These are phyloP conservation scores for Antrodiella citrinella DNA, from an alignment of 768 basidiomycete species.

Conservation along the genomic window DNA sequence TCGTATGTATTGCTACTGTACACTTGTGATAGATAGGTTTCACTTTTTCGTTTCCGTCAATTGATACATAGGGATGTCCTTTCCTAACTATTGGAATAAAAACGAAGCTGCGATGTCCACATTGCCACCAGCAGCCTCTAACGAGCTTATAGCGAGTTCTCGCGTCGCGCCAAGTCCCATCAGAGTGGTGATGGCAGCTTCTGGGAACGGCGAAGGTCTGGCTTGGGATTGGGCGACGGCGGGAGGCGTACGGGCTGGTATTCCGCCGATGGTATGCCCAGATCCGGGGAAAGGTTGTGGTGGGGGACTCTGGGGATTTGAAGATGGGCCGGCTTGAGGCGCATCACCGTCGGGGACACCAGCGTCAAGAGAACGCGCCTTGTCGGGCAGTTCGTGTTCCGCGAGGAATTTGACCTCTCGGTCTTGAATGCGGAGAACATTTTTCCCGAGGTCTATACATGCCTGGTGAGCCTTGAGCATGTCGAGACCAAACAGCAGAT, in stretches of 20 bases:
- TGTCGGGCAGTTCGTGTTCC: slow-evolving; percentile 91
- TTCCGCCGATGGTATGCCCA: slow-evolving; percentile 50
- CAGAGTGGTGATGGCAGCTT: slow-evolving; percentile 53
- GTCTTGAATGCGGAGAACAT: slow-evolving; percentile 86
- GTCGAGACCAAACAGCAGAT: slow-evolving; percentile 96
- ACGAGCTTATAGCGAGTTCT: slow-evolving; percentile 66
- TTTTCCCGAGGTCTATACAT: slow-evolving; percentile 87
- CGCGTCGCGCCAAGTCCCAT: slow-evolving; percentile 72
- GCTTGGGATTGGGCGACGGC: slow-evolving; percentile 12
- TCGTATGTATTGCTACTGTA: slow-evolving; percentile 1
- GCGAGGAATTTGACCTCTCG: slow-evolving; percentile 83
- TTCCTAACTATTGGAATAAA: slow-evolving; percentile 44
- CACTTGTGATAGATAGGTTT: neutral
- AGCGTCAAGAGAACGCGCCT: slow-evolving; percentile 43
- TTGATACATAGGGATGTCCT: neutral
- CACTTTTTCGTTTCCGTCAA: neutral
- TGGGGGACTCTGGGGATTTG: slow-evolving; percentile 12
- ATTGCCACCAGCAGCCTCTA: slow-evolving; percentile 80
- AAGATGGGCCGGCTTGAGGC: slow-evolving; percentile 9
- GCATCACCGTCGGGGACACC: slow-evolving; percentile 20
- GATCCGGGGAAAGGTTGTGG: slow-evolving; percentile 51
- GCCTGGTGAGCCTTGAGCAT: slow-evolving; percentile 98
- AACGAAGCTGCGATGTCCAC: slow-evolving; percentile 84
- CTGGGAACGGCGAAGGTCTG: slow-evolving; percentile 36
- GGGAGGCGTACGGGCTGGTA: slow-evolving; percentile 18